phyloP scores from a whole-genome alignment of 2,329 filamentous ascomycete species.

The Monilinia fructigena region DNA sequence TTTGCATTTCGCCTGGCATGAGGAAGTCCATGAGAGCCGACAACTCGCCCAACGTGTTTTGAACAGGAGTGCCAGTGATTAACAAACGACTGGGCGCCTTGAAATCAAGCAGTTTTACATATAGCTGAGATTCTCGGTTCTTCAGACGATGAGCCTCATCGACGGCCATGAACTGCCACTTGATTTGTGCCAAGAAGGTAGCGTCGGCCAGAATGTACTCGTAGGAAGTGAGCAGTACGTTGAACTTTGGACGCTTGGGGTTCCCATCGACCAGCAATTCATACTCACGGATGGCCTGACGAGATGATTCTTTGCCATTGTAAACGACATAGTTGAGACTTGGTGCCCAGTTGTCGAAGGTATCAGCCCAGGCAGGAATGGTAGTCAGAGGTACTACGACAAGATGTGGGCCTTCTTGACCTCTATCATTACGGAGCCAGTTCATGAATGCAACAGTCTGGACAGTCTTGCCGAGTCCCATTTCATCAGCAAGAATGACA shows the following conservation, averaged over 20 bases:
- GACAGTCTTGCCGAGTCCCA: constrained; percentile 97
- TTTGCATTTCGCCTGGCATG: constrained; percentile 88
- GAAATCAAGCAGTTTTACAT: constrained; percentile 80
- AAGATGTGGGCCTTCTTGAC: constrained; percentile 90
- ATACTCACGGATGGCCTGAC: constrained; percentile 83
- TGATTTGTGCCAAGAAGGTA: constrained; percentile 80
- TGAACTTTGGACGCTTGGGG: constrained; percentile 87
- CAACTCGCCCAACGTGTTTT: constrained; percentile 92
- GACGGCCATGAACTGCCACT: constrained; percentile 96
- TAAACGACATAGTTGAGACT: constrained; percentile 98
- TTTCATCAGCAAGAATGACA: constrained; percentile 96
- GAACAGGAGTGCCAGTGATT: constrained; percentile 95
- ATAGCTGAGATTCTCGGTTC: constrained; percentile 92
- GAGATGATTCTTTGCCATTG: constrained; percentile 82
- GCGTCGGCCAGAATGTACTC: constrained; percentile 91
- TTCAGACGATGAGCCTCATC: constrained; percentile 97
- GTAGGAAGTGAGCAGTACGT: constrained; percentile 96
- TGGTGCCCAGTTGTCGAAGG: constrained; percentile 93
- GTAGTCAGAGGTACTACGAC: constrained; percentile 97
- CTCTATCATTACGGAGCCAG: constrained; percentile 87
- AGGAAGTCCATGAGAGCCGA: constrained; percentile 93
- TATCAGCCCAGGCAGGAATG: constrained; percentile 97
- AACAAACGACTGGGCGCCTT: constrained; percentile 84
- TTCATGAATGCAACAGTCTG: constrained; percentile 97
- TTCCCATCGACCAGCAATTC: constrained; percentile 87